Base-by-base conservation (phyloP, 2,329 filamentous ascomycete species). In the Claviceps maximensis region DNA sequence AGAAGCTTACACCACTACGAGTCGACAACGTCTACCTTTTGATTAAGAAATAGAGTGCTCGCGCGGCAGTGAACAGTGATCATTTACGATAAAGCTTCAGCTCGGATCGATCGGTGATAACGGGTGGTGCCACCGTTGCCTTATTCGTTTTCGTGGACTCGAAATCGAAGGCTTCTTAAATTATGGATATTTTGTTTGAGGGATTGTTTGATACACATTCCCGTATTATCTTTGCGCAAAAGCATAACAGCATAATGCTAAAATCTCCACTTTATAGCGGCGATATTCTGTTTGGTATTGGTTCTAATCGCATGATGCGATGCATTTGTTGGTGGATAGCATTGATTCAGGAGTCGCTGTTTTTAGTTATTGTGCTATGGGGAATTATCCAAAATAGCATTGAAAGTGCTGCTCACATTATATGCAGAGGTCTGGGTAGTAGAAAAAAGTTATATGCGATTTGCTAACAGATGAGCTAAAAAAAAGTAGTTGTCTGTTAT, bases 11-110 rank as follows among this genome's bases (percentile, higher is more conserved):
- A 36, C 86, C 89, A 29, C 72, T 98, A 64, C 82, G 89, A 62
- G 91, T 96, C 63, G 93, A 98, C 68, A 85, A 95, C 65, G 83
- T 94, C 58, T 98, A 98, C 67, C 79, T 98, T 56, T 78, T 97
- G 56, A 75, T 95, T 61, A 98, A 96, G 82, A 95, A 94, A 40
- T 59, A 52, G 38, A 42, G n/a, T 5, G 47, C 17, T 40, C 17
- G 23, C 38, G 19, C 25, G 17, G 36, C 36, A 49, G 8, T 17
- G 21, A 12, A 45, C 9, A 15, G n/a, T 38, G 27, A 8, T 13
- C n/a, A 38, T 15, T 3, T 19, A 21, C 29, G 36, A 46, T 9
- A 5, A 23, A 4, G 6, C 0, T 38, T 23, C 15, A 17, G 6
- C 21, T 19, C 15, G 9, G 21, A 45, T 19, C 25, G 17, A 17